phyloP scores from a whole-genome alignment of 805 yeast species.

The Metschnikowia lunata region DNA sequence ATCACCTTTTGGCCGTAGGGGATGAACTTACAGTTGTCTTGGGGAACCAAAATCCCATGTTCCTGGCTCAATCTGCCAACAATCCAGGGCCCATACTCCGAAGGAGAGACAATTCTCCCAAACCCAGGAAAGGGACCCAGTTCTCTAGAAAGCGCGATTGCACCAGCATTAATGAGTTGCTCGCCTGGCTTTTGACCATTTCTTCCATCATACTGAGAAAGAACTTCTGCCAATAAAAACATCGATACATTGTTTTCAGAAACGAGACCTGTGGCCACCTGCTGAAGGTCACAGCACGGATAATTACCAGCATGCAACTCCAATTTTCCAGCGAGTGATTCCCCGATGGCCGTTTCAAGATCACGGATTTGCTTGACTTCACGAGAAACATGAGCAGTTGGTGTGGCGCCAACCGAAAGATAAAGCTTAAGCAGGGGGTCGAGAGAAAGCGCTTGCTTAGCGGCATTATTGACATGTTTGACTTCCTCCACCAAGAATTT shows the following conservation, averaged over 20 bases:
- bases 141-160: slow-evolving; percentile 64
- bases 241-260: slow-evolving; percentile 15
- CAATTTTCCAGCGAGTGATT: slow-evolving; percentile 36
- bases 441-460: slow-evolving; percentile 29
- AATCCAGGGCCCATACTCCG: slow-evolving; percentile 51
- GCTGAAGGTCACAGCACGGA: slow-evolving; percentile 70
- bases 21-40: slow-evolving; percentile 32
- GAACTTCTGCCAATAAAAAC: slow-evolving; percentile 27
- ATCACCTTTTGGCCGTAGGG: slow-evolving; percentile 53
- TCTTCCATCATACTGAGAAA: slow-evolving; percentile 52
- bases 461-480: slow-evolving; percentile 52
- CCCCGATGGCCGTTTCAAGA: slow-evolving; percentile 17
- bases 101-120: slow-evolving; percentile 45
- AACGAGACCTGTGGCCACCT: slow-evolving; percentile 60
- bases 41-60: slow-evolving; percentile 67
- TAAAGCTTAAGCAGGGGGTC: slow-evolving; percentile 39
- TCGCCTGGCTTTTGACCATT: slow-evolving; percentile 53
- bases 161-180: slow-evolving; percentile 67
- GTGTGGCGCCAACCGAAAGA: slow-evolving; percentile 78
- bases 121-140: slow-evolving; percentile 55
- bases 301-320: slow-evolving; percentile 85
- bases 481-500: slow-evolving; percentile 52
- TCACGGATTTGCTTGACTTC: slow-evolving; percentile 18
- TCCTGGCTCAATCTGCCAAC: slow-evolving; percentile 73
- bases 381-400: slow-evolving; percentile 63